These are phyloP conservation scores for Psilocybe cyanescens DNA, from an alignment of 768 basidiomycete genomes.

Conservation along the genomic window DNA sequence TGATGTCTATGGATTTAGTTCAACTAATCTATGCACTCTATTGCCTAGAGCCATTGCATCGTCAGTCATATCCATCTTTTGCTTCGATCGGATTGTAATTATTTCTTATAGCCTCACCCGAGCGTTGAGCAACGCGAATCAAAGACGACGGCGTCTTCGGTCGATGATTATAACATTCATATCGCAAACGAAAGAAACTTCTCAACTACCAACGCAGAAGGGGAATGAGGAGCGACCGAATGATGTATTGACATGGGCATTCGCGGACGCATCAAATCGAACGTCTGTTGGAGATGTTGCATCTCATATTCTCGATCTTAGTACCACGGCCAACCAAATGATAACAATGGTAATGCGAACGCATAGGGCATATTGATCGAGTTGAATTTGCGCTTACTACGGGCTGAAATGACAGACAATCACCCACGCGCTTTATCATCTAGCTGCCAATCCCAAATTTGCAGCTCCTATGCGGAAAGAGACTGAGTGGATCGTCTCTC, in stretches of 20 bases:
- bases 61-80: not conserved
- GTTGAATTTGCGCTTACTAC: not conserved
- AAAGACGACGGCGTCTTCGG: not conserved
- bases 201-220: not conserved
- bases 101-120: constrained; percentile 14
- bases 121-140: constrained; percentile 9
- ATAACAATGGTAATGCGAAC: constrained; percentile 38
- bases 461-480: constrained; percentile 38
- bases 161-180: not conserved
- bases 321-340: constrained; percentile 38
- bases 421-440: constrained; percentile 36
- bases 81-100: not conserved
- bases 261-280: constrained; percentile 26
- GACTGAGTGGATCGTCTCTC: constrained; percentile 26
- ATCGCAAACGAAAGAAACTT: not conserved
- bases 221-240: constrained; percentile 26
- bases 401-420: constrained; percentile 24
- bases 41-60: not conserved
- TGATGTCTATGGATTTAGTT: not conserved
- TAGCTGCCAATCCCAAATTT: constrained; percentile 32
- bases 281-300: constrained; percentile 25
- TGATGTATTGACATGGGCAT: constrained; percentile 39
- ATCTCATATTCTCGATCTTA: constrained; percentile 32
- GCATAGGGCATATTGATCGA: not conserved
- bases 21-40: not conserved